Evolutionary conservation across 2,329 filamentous ascomycete genomes (phyloP), one percentile per base, ranked within the genome.

Genomic region (Teratosphaeriaceae sp.): DNA sequence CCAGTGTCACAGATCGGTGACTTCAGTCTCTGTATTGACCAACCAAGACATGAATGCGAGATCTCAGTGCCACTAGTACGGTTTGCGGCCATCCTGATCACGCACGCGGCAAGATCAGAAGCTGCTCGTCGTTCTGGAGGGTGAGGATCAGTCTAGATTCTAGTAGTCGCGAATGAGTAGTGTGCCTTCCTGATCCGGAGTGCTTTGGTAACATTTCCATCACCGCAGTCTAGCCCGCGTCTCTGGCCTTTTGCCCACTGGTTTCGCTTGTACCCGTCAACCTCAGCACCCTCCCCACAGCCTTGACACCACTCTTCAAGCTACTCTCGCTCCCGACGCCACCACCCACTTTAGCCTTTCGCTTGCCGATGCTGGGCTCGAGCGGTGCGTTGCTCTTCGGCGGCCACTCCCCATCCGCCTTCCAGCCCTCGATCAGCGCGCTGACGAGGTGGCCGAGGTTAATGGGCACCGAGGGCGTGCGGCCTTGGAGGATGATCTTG

Each of bases 321-420:
- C 47, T 42, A 22, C 40, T 13, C 18, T 40, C 50, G 18, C 39
- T 43, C n/a, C 33, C 39, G 46, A 43, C 20, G 43, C 41, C 20
- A 51, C 44, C 16, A 45, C 37, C 36, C 9, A 34, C 38, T 16
- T 50, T 55, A 3, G 9, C 19, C 26, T 58, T 58, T 50, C 63
- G 65, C 52, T 64, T 64, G 29, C 65, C 60, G 5, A 66, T 60
- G 34, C 66, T 66, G 49, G 72, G 62, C 57, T 76, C 70, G 35
- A 71, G 54, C 36, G 74, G 57, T 15, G 68, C 67, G 0, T n/a
- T n/a, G n/a, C 73, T 63, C 52, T 78, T 79, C 1, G 85, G 87
- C 3, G 90, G 89, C 90, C 90, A 97, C 64, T 95, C 87, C 13
- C 88, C 89, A 56, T 92, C 87, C 30, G 86, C 76, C 64, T 94